phyloP scores from a whole-genome alignment of 2,329 filamentous ascomycete genomes.

The Ophiostoma himal-ulmi region DNA sequence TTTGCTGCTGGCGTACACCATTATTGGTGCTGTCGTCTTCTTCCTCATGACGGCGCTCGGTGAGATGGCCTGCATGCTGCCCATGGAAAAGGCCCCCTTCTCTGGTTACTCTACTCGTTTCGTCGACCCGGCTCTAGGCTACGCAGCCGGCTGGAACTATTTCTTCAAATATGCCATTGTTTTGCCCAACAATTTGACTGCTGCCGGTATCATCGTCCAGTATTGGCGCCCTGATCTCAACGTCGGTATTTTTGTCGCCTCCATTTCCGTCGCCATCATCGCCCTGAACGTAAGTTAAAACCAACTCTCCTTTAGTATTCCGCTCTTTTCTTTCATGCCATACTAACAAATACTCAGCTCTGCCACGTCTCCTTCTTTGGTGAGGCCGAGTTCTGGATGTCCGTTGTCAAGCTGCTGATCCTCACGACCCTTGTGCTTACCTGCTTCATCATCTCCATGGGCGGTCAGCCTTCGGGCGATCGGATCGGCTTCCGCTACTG shows the following conservation, averaged over 20 bases:
- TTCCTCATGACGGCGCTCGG: slow-evolving; percentile 46
- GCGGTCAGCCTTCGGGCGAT: slow-evolving; percentile 47
- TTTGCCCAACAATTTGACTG: slow-evolving; percentile 16
- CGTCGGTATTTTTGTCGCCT: slow-evolving; percentile 61
- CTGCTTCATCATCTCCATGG: slow-evolving; percentile 50
- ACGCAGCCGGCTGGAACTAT: slow-evolving; percentile 42
- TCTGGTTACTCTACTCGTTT: slow-evolving; percentile 52
- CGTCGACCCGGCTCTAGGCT: slow-evolving; percentile 59
- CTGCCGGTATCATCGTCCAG: slow-evolving; percentile 15
- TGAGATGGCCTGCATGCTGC: slow-evolving; percentile 59
- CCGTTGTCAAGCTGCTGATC: slow-evolving; percentile 54
- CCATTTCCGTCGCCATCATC: slow-evolving; percentile 62
- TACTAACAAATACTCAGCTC: slow-evolving; percentile 49
- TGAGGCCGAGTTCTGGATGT: slow-evolving; percentile 58
- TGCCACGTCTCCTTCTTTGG: slow-evolving; percentile 52
- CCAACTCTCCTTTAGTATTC: no score
- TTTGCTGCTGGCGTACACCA: slow-evolving; percentile 52
- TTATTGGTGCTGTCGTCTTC: slow-evolving; percentile 38
- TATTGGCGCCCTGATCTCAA: slow-evolving; percentile 35
- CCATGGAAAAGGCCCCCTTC: slow-evolving; percentile 29
- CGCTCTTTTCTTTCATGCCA: slow-evolving; percentile 36
- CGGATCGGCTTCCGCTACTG: slow-evolving; percentile 48
- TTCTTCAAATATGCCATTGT: slow-evolving; percentile 20
- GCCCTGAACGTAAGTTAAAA: slow-evolving; percentile 39
- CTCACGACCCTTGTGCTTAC: slow-evolving; percentile 55